Base-by-base conservation (phyloP, 2,329 filamentous ascomycete species). In the Fusarium luffae region DNA sequence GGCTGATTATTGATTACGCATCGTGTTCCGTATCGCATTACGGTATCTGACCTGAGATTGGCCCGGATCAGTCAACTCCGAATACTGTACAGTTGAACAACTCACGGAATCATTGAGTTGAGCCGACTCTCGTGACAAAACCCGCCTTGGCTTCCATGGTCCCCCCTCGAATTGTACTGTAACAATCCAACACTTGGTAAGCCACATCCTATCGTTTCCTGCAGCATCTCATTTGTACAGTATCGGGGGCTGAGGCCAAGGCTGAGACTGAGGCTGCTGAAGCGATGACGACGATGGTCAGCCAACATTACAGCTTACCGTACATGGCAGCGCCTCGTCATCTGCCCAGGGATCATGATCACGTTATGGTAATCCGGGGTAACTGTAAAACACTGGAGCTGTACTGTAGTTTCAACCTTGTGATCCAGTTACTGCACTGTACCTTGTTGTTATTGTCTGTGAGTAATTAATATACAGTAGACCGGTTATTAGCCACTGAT, bases 271-370 rank as follows among this genome's bases (percentile, higher is more conserved):
- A 41, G 55, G 44, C 40, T 40, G 40, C 30, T 28, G 27, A 47
- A 46, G 12, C 62, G 61, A 51, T 57, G 46, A 50, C 62, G 49
- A 69, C 44, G 23, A 56, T 51, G 34, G 59, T 54, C 61, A 70
- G 67, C 50, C 55, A 66, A 56, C 56, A 55, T 37, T 37, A 37
- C 34, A 54, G 49, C 34, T 16, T 51, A 14, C 28, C 12, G 12
- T 30, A 6, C 23, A 51, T 41, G 19, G 48, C 48, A 40, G 13
- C 23, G 67, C 63, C 67, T 69, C 62, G 66, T 69, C 67, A 69
- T 63, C 67, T 50, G 54, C 34, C 21, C 47, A 44, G 19, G 41
- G 48, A 47, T 63, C 23, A 37, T 34, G 23, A 19, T 47, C 41
- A 60, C 57, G 57, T 55, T 55, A 55, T 64, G 49, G 58, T 27